phyloP scores from a whole-genome alignment of 2,329 filamentous ascomycete genomes.

The Ascochyta pisi region DNA sequence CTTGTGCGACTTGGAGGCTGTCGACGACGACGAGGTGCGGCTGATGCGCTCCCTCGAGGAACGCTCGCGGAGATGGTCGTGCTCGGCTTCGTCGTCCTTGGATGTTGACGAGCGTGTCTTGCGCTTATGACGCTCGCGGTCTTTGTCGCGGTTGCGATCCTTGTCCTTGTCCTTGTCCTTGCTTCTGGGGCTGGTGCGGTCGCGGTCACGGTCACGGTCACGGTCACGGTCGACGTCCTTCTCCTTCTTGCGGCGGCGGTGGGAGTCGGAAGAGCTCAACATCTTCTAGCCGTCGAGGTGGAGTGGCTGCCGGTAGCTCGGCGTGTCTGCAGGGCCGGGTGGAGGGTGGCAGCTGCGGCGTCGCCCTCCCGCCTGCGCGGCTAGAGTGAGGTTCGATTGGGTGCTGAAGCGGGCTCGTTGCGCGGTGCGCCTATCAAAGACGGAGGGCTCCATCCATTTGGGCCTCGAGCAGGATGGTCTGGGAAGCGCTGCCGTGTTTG shows the following conservation, averaged over 20 bases:
- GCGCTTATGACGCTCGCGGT: slow-evolving; percentile 24
- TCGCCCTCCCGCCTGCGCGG: slow-evolving; percentile 34
- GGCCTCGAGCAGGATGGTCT: slow-evolving; percentile 17
- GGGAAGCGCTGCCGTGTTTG: neutral
- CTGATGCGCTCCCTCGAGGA: slow-evolving; percentile 36
- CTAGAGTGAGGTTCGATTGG: slow-evolving; percentile 41
- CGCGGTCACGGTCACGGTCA: slow-evolving; percentile 9
- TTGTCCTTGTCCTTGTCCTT: slow-evolving; percentile 38
- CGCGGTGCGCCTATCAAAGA: slow-evolving; percentile 43
- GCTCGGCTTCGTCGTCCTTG: slow-evolving; percentile 18
- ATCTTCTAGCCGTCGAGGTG: slow-evolving; percentile 30
- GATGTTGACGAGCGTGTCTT: slow-evolving; percentile 39
- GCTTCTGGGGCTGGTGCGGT: slow-evolving; percentile 9
- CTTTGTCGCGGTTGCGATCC: slow-evolving; percentile 31
- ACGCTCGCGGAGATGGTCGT: slow-evolving; percentile 28
- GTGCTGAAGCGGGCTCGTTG: slow-evolving; percentile 28
- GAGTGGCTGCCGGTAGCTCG: slow-evolving; percentile 21
- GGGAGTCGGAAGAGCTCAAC: slow-evolving; percentile 43
- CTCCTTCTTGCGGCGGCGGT: slow-evolving; percentile 50
- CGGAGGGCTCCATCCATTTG: slow-evolving; percentile 37
- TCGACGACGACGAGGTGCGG: slow-evolving; percentile 38
- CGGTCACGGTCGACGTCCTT: slow-evolving; percentile 6
- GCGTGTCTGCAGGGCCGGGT: slow-evolving; percentile 26
- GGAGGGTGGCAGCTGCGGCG: slow-evolving; percentile 13
- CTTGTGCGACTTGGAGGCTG: slow-evolving; percentile 38